phyloP scores from a whole-genome alignment of 192 early-diverging fungal species.

The Backusella liffmaniae region DNA sequence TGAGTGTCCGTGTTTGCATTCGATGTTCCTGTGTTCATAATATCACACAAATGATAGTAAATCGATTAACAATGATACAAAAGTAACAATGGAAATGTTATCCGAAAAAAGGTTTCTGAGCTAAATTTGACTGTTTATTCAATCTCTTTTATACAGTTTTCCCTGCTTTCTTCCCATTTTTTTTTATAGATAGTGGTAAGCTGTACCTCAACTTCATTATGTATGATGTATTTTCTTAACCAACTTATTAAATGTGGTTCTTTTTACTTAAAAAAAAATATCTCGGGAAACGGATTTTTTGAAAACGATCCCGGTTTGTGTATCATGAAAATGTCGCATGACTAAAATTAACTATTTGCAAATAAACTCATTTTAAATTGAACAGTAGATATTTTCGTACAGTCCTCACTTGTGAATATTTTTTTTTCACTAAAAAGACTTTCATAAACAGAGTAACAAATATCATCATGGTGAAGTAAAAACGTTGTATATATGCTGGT shows the following conservation, averaged over 20 bases:
- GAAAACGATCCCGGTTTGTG: not conserved
- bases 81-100: not conserved
- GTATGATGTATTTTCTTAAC: not conserved
- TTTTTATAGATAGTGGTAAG: not conserved
- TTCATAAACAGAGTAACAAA: too few relatives aligned
- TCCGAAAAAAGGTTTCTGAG: not conserved
- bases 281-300: not conserved
- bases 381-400: not conserved
- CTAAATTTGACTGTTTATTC: not conserved
- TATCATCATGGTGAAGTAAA: too few relatives aligned
- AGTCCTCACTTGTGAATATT: too few relatives aligned
- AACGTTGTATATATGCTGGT: too few relatives aligned
- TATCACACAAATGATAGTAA: not conserved
- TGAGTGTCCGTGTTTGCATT: too few relatives aligned
- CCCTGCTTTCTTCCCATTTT: not conserved
- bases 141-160: not conserved
- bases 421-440: too few relatives aligned
- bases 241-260: not conserved
- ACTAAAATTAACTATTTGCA: conserved; percentile 2
- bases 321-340: not conserved
- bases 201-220: not conserved
- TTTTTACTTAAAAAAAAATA: not conserved
- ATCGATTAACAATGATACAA: not conserved
- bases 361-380: not conserved
- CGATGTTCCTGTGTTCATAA: too few relatives aligned